Base-by-base conservation (phyloP, 2,329 filamentous ascomycete genomes). In the Fusarium buharicum region DNA sequence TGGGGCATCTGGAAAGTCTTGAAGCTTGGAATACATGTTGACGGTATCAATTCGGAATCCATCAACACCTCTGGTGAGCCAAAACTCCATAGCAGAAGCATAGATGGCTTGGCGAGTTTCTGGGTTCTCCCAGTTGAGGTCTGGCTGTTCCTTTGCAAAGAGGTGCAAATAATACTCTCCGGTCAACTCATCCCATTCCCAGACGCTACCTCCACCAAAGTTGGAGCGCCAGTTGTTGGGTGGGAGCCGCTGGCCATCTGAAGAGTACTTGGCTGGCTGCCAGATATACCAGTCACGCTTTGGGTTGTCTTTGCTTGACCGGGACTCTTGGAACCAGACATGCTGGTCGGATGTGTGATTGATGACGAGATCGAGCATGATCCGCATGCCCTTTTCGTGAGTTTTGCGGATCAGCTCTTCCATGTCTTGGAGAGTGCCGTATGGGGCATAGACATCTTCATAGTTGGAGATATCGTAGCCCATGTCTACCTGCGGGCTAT, bases 71-170 rank as follows among this genome's bases (percentile, higher is more conserved):
- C 85, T 84, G 44, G 90, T 79, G 1, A 95, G 83, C 92, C 92
- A 95, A 73, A 93, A 95, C 27, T 84, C 83, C 84, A 93, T 90
- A 6, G 89, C 82, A 14, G 84, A 83, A 30, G 88, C 81, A 72
- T 92, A 90, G 7, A 93, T 86, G 2, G 90, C 91, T 40, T 84
- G 77, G 14, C 90, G 84, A 0, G 90, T 85, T 10, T 84, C 85
- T 0, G 81, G 80, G 54, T 89, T 90, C 70, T 93, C 90, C 90
- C 91, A 95, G 76, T 95, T 95, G n/a, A 95, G 81, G 67, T 95
- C 92, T 0, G 92, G 91, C 72, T 94, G 91, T 63, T 91, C 86
- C 6, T 83, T 84, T 7, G 88, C 86, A 73, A 92, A 96, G 11
- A 95, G 81, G 59, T 90, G 87, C 0, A 93, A 84, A 69, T 92